Base-by-base conservation (phyloP, 1,284 basidiomycete genomes). In the Schizophyllum amplum region DNA sequence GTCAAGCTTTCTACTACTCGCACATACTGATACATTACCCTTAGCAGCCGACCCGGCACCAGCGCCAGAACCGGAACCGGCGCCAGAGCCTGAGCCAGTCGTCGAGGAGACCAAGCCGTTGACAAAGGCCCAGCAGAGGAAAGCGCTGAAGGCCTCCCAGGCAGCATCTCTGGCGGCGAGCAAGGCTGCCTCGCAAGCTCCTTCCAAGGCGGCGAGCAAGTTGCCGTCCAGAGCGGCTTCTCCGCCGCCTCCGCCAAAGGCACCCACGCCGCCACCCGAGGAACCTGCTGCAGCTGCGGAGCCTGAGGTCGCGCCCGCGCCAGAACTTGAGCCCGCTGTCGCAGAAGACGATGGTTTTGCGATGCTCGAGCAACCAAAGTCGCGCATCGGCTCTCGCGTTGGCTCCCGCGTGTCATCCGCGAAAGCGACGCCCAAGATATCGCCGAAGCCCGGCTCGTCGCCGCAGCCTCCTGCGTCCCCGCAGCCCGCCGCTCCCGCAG, bases 51-150 rank as follows among this genome's bases (percentile, higher is more conserved):
- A 9, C 13, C 25, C 46, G 49, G n/a, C n/a, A n/a, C n/a, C n/a
- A n/a, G 26, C 11, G 7, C 50, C 57, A 15, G 47, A 58, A 33
- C 57, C 56, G 24, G 57, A 55, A 46, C 52, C 51, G 20, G 46
- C 4, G 13, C 53, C 46, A 11, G 24, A 3, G 4, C 52, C 33
- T 5, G 56, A 57, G 26, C 57, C 57, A 24, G 42, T 22, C n/a
- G 26, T 17, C 24, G 57, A 54, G 54, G 22, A 26, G 11, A 49
- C n/a, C n/a, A n/a, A n/a, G n/a, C n/a, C 51, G 55, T 22, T 25
- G 53, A 13, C 33, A 48, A 51, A 26, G 24, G 49, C 52, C n/a
- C 13, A 17, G 55, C 55, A 22, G 49, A 52, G 24, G 48, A 51
- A 53, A 25, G 13, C 22, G 52, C 24, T 17, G 26, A 42, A 33